Conservation (phyloP, 768 basidiomycete genomes). For the Cystofilobasidium capitatum region DNA sequence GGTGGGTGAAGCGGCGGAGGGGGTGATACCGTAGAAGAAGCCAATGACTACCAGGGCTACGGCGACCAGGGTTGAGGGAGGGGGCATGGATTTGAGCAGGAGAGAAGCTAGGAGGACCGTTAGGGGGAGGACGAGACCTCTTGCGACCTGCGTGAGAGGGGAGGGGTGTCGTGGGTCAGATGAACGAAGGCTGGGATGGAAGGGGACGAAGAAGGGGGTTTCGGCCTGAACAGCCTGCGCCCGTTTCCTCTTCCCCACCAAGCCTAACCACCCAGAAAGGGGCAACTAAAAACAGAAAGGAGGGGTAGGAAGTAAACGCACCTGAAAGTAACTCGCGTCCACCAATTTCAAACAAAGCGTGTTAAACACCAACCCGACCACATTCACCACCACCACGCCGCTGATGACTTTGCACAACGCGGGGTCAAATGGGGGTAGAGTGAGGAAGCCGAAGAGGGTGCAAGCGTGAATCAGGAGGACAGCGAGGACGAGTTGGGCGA, state of each 20-base stretch:
- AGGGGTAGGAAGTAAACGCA: constrained; percentile 31
- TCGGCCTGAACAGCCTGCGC: no score
- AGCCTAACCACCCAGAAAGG: no score
- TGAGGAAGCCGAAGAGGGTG: constrained; percentile 41
- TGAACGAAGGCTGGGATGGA: not conserved
- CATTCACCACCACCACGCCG: constrained; percentile 47
- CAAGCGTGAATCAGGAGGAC: constrained; percentile 51
- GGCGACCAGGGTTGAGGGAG: constrained; percentile 11
- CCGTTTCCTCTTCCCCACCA: no score
- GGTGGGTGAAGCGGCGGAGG: constrained; percentile 24
- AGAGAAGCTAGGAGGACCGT: constrained; percentile 20
- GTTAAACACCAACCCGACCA: constrained; percentile 68
- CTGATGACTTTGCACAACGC: constrained; percentile 17
- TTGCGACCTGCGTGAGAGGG: constrained; percentile 15
- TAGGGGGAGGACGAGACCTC: constrained; percentile 25
- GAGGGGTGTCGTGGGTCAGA: not conserved
- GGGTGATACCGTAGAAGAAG: constrained; percentile 27
- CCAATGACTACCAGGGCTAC: constrained; percentile 20
- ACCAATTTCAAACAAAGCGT: constrained; percentile 67
- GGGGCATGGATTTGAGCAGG: constrained; percentile 15
- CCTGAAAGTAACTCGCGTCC: constrained; percentile 74
- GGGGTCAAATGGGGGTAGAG: constrained; percentile 6
- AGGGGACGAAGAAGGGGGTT: no score
- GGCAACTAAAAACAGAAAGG: not conserved
- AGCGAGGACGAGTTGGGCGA: constrained; percentile 59